phyloP scores from a whole-genome alignment of 2,329 filamentous ascomycete species.

The Hymenoscyphus fraxineus region DNA sequence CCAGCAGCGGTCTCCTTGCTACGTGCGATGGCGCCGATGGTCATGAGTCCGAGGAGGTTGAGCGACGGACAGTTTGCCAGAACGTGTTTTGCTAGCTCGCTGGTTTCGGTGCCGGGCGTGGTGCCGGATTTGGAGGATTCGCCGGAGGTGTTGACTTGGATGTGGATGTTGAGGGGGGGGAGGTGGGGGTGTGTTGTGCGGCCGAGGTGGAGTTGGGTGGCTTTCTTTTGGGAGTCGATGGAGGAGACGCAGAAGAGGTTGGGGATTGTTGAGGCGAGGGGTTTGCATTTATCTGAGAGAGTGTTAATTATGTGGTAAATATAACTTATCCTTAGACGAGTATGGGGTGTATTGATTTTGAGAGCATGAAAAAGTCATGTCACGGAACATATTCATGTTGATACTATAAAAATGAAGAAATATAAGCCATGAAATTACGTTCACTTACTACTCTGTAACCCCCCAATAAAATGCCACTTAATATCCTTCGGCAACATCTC shows the following conservation, averaged over 20 bases:
- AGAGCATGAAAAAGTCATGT: neutral
- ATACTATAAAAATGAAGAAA: neutral
- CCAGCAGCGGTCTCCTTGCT: conserved; percentile 69
- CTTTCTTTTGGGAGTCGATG: conserved; percentile 86
- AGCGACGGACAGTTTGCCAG: conserved; percentile 68
- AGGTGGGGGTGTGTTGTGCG: conserved; percentile 44
- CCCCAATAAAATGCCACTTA: conserved; percentile 95
- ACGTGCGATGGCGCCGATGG: conserved; percentile 89
- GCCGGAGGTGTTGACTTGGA: conserved; percentile 94
- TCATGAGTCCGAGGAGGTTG: conserved; percentile 83
- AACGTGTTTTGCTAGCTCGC: conserved; percentile 67
- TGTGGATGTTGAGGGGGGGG: conserved; percentile 56
- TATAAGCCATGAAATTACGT: neutral
- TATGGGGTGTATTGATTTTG: neutral
- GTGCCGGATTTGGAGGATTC: conserved; percentile 84
- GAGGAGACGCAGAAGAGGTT: conserved; percentile 92
- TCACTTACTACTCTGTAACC: conserved; percentile 68
- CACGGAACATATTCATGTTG: neutral
- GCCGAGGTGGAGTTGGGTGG: conserved; percentile 72
- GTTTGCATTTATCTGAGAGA: conserved; percentile 77
- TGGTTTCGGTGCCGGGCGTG: conserved; percentile 58
- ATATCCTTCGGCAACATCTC: conserved; percentile 71
- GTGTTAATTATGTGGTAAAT: neutral
- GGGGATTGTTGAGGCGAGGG: conserved; percentile 74
- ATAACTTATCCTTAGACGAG: too few species aligned